Conservation (phyloP, 208 protist species). For the Eutreptiella sp. region DNA sequence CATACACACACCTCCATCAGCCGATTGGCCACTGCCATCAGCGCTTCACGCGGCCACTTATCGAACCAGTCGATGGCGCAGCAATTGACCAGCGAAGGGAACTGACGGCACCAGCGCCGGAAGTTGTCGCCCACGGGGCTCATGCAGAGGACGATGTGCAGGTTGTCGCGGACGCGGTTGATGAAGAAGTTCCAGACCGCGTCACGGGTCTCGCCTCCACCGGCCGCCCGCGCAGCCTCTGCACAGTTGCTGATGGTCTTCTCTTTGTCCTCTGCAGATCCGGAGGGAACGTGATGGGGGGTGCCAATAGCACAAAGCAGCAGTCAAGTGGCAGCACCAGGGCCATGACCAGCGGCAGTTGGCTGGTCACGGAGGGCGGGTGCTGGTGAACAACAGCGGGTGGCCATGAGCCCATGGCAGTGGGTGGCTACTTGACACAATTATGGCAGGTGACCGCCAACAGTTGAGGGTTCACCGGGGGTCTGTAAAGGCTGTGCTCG, state of each 20-base stretch:
- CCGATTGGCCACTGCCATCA: slow-evolving; percentile 73
- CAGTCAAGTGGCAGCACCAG: too few species aligned
- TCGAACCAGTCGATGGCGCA: slow-evolving; percentile 96
- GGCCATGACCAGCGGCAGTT: too few species aligned
- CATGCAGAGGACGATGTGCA: slow-evolving; percentile 93
- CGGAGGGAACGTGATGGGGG: too few species aligned
- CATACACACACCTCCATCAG: slow-evolving; percentile 63
- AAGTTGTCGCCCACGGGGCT: slow-evolving; percentile 89
- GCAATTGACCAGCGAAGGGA: slow-evolving; percentile 96
- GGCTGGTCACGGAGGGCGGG: too few species aligned
- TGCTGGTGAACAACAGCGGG: too few species aligned
- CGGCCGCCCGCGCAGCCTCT: slow-evolving; percentile 72
- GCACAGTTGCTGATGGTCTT: slow-evolving; percentile 84
- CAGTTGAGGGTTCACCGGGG: too few species aligned
- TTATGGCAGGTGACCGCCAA: too few species aligned
- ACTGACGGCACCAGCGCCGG: slow-evolving; percentile 85
- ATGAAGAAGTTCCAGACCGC: slow-evolving; percentile 90
- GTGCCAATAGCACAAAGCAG: too few species aligned
- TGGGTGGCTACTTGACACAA: too few species aligned
- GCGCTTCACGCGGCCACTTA: slow-evolving; percentile 87
- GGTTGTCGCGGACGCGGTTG: slow-evolving; percentile 82
- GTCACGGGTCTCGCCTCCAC: slow-evolving; percentile 72
- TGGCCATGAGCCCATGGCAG: too few species aligned
- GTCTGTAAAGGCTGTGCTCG: too few species aligned
- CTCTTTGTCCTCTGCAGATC: slow-evolving; percentile 89